Base-by-base conservation (phyloP, 192 early-diverging fungal genomes). In the Coemansia sp. region DNA sequence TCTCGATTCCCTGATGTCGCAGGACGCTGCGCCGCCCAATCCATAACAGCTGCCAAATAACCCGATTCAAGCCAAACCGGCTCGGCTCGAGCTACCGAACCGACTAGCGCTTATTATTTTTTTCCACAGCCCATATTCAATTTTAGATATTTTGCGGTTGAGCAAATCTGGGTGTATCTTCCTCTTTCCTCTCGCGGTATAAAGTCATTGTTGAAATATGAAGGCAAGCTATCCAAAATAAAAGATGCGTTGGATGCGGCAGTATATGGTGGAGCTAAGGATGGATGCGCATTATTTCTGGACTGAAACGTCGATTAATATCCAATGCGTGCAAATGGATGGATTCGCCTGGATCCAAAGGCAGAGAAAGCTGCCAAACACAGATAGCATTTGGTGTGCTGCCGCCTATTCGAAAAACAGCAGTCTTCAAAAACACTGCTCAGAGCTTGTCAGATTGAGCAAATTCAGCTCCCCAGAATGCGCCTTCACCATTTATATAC, bases 171-270 rank as follows among this genome's bases (percentile, higher is more conserved):
- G 13, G 46, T 50, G 42, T 68, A 61, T 57, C 59, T 55, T 61
- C 59, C 66, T 63, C 55, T 59, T 69, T 55, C 56, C 67, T 46
- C 55, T 50, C 60, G 56, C 63, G 59, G 59, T 60, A 47, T 55
- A 60, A 59, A 54, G 40, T 58, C 53, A 59, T 55, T 61, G 53
- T 61, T 50, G 38, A 41, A 73, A 53, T 38, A 73, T 73, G 71
- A 73, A 73, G 71, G 71, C 60, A 66, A 63, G 60, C 33, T 35
- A 35, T 35, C 33, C 33, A 5, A 2, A 35, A 26, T 1, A 26
- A 9, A 35, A 35, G 59, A 38, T 28, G 30, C n/a, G 65, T 43
- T 68, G 65, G 53, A 56, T 56, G 57, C 48, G 40, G 53, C 35
- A 19, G 41, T 44, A 19, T 19, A 42, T 61, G 43, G 31, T 28